phyloP scores from a whole-genome alignment of 2,329 filamentous ascomycete genomes.

The Exophiala sp. region DNA sequence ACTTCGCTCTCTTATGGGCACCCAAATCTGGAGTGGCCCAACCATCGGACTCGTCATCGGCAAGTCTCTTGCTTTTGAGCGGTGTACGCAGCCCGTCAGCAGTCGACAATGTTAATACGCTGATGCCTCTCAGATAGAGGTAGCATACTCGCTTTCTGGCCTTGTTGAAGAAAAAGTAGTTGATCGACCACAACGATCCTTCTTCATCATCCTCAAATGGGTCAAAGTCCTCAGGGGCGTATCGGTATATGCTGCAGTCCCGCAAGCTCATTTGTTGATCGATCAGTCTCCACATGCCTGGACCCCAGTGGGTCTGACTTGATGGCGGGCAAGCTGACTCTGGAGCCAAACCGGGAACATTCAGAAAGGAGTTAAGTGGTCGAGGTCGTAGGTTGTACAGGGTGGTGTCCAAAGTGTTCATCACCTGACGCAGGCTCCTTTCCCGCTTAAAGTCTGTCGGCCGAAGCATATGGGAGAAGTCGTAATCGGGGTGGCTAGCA shows the following conservation, averaged over 20 bases:
- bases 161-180: constrained; percentile 98
- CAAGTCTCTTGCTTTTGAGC: constrained; percentile 41
- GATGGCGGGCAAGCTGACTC: constrained; percentile 39
- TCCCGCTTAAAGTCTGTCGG: constrained; percentile 87
- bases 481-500: constrained; percentile 91
- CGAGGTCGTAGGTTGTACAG: constrained; percentile 77
- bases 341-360: constrained; percentile 30
- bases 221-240: constrained; percentile 73
- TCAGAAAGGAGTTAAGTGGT: constrained; percentile 35
- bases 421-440: constrained; percentile 69
- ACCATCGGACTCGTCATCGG: constrained; percentile 41
- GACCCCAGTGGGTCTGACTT: constrained; percentile 62
- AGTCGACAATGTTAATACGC: constrained; percentile 62
- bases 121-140: constrained; percentile 80
- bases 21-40: constrained; percentile 49
- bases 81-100: constrained; percentile 45
- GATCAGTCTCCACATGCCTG: constrained; percentile 83
- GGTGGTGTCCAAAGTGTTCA: constrained; percentile 80
- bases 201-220: constrained; percentile 90
- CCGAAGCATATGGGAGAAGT: constrained; percentile 87
- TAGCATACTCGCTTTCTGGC: constrained; percentile 87
- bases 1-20: constrained; percentile 73
- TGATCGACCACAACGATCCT: constrained; percentile 86
- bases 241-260: constrained; percentile 84
- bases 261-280: constrained; percentile 91